Evolutionary conservation across 331 rosid genomes (phyloP).

Genomic region (Quercus phellos): DNA sequence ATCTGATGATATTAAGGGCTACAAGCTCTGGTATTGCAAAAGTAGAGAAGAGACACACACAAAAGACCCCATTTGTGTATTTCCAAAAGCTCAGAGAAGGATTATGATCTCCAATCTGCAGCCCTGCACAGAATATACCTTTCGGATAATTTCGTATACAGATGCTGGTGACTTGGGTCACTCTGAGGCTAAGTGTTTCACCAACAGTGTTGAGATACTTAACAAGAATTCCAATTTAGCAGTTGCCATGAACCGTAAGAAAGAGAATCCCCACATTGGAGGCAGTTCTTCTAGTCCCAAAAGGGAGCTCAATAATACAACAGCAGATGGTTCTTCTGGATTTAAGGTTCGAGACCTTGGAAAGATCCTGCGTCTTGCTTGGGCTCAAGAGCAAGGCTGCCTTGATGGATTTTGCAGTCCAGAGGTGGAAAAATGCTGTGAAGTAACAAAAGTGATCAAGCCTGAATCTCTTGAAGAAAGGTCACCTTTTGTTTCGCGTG

Average conservation of each 20-base stretch:
- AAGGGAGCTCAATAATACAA: constrained; percentile 45
- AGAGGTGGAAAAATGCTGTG: constrained; percentile 64
- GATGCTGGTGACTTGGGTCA: constrained; percentile 85
- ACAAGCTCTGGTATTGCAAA: constrained; percentile 92
- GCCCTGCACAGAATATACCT: constrained; percentile 91
- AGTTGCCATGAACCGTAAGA: constrained; percentile 33
- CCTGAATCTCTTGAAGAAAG: constrained; percentile 57
- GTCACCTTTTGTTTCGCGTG: constrained; percentile 55
- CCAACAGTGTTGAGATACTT: constrained; percentile 80
- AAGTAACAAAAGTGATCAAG: constrained; percentile 42
- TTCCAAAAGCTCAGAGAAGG: constrained; percentile 85
- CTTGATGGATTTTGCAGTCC: constrained; percentile 73
- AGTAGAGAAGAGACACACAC: constrained; percentile 58
- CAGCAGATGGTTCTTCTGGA: constrained; percentile 46
- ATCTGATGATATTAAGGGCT: constrained; percentile 62
- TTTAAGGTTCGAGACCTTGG: constrained; percentile 96
- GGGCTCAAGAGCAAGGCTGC: constrained; percentile 78
- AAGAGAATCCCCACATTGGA: constrained; percentile 36
- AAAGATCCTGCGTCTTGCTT: constrained; percentile 66
- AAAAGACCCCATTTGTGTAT: constrained; percentile 79
- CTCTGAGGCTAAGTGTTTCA: constrained; percentile 95
- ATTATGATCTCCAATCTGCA: constrained; percentile 75
- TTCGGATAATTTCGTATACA: constrained; percentile 69
- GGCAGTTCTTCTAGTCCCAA: constrained; percentile 51
- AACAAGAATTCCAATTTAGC: constrained; percentile 40